Base-by-base conservation (phyloP, 2,329 filamentous ascomycete species). In the Tolypocladium tropicale region DNA sequence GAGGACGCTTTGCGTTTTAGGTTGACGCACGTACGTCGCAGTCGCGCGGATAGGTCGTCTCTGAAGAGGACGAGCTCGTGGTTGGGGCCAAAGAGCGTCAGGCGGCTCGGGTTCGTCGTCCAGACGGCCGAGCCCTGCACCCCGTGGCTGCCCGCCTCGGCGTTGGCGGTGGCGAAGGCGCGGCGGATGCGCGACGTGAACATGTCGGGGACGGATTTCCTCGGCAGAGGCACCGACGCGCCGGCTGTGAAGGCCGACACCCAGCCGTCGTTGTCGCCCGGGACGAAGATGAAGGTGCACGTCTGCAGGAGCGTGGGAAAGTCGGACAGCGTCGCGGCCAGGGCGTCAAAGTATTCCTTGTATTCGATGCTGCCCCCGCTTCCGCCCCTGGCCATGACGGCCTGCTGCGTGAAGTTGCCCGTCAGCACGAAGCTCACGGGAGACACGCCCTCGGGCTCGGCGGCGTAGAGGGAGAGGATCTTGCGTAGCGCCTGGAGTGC, bases 191-290 rank as follows among this genome's bases (percentile, higher is more conserved):
- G 81, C 34, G 86, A 93, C 0, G 93, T 97, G 72, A 99, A 99
- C 63, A 96, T 76, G 7, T 93, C 88, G 1, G 94, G 94, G 2
- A 99, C 81, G 0, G 80, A 73, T 61, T 86, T 85, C 11, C 86
- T 74, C 0, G 90, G 90, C 12, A 93, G 67, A 0, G 86, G 82
- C 0, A 82, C 81, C 0, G 87, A 83, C 1, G 88, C 86, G 4
- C 90, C 90, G 2, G 85, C 86, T 1, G 83, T 84, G 68, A 95
- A 96, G 2, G 91, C 82, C 0, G 90, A 95, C 6, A 87, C 83
- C 94, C 94, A 99, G n/a, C 90, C 92, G 69, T 99, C 94, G 68
- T 96, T 95, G 72, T 97, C 93, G 33, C 94, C 94, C 0, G 94
- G 94, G 0, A 97, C 88, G 67, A 99, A 96, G 34, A 96, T 78